Conservation (phyloP, 2,329 filamentous ascomycete species). For the Penicillium psychrosexuale region DNA sequence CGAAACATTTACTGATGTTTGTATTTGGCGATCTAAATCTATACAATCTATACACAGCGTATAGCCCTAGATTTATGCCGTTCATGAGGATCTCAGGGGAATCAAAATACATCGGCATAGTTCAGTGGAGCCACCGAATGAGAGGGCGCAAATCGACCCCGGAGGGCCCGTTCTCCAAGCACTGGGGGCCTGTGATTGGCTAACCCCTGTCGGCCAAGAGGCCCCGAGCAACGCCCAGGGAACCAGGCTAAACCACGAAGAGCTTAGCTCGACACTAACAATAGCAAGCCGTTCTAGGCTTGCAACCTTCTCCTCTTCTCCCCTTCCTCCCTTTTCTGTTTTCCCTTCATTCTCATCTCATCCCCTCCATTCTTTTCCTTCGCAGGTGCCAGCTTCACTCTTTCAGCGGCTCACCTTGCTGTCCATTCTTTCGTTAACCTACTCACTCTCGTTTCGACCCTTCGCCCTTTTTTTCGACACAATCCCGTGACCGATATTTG, state of each 20-base stretch:
- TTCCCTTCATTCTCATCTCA: conserved; percentile 25
- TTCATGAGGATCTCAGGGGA: conserved; percentile 3
- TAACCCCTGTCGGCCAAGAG: conserved; percentile 44
- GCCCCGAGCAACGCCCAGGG: conserved; percentile 50
- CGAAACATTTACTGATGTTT: not conserved
- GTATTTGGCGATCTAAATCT: not conserved
- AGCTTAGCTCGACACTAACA: conserved; percentile 16
- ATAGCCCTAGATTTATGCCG: not conserved
- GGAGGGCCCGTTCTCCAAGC: conserved; percentile 8
- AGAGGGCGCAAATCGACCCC: not conserved
- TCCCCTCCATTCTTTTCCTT: conserved; percentile 26
- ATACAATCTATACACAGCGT: not conserved
- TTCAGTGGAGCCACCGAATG: conserved; percentile 12
- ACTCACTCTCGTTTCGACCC: conserved; percentile 2
- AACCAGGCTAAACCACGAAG: conserved; percentile 40
- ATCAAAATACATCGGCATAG: conserved; percentile 17
- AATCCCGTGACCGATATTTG: not conserved
- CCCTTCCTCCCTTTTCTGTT: conserved; percentile 19
- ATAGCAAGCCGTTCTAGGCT: conserved; percentile 14
- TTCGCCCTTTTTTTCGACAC: conserved; percentile 8
- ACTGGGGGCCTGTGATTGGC: conserved; percentile 10
- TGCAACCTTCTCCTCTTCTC: conserved; percentile 21
- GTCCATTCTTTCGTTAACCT: conserved; percentile 45
- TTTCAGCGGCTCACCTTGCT: conserved; percentile 56
- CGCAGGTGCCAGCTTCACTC: conserved; percentile 61